These are phyloP conservation scores for Boeremia exigua DNA, from an alignment of 2,329 filamentous ascomycete genomes.

Conservation along the genomic window DNA sequence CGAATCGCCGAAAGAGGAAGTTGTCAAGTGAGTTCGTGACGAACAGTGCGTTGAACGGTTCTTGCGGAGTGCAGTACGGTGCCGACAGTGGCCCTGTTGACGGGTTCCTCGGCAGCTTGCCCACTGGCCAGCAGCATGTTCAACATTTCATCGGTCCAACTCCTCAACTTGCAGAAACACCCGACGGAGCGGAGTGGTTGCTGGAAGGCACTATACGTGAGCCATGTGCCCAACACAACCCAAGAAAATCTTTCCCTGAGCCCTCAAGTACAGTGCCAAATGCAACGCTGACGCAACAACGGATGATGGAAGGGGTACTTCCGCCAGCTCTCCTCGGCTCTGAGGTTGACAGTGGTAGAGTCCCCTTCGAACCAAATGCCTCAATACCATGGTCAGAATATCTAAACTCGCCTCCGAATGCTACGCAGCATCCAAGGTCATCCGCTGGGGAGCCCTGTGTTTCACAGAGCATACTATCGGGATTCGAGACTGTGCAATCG, in stretches of 20 bases:
- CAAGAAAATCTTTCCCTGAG: constrained; percentile 49
- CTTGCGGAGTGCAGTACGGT: too few relatives aligned
- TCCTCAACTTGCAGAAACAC: not conserved
- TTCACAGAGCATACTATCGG: not conserved
- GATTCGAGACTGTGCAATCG: too few relatives aligned
- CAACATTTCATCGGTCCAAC: not conserved
- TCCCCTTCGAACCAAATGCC: constrained; percentile 31
- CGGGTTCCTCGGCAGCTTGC: constrained; percentile 16
- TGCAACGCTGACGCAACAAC: constrained; percentile 50
- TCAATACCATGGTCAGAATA: constrained; percentile 48
- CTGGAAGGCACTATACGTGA: constrained; percentile 44
- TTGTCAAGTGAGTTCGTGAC: not conserved
- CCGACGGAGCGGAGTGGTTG: constrained; percentile 20
- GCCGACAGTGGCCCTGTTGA: constrained; percentile 21
- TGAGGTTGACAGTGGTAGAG: constrained; percentile 18
- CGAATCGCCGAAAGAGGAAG: not conserved
- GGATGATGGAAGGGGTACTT: constrained; percentile 46
- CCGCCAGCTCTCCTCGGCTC: constrained; percentile 35
- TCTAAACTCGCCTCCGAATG: constrained; percentile 28
- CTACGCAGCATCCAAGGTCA: constrained; percentile 18
- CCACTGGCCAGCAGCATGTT: not conserved
- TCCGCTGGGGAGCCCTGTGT: constrained; percentile 9
- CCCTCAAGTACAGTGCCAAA: constrained; percentile 52
- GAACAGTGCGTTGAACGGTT: not conserved
- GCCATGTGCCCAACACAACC: constrained; percentile 49